Evolutionary conservation across 1,284 basidiomycete species (phyloP), one percentile per base, ranked within the genome.

Genomic region (Malassezia slooffiae): DNA sequence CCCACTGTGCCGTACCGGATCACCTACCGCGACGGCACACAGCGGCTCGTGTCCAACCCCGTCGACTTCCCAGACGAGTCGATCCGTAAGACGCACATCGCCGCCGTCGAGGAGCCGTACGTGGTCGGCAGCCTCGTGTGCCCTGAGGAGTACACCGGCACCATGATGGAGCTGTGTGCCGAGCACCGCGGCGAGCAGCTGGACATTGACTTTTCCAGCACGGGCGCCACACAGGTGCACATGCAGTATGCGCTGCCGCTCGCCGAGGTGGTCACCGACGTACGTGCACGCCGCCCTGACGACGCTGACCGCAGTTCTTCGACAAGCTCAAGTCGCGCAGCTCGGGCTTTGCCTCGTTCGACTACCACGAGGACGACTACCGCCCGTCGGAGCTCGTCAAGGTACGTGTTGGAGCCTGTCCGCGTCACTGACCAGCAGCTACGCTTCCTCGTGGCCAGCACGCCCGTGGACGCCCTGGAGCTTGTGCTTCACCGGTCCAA

Each of bases 271-370:
- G 66, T 67, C 17, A 65, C 63, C 7, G 62, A 67, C 47, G 44
- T 46, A 35, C 28, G 44, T 46, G n/a, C n/a, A n/a, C n/a, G n/a
- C n/a, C n/a, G n/a, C n/a, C n/a, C 9, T 33, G 8, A 2, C 5
- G 5, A 7, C 40, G 7, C 26, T 27, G 19, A 41, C 38, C 33
- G n/a, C 38, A 46, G 44, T 68, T 68, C 34, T 67, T 67, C 42
- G 62, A 62, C 53, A 62, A 64, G 53, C 60, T 67, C 48, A 64
- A 67, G 34, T 64, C 61, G n/a, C 60, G 62, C 40, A 61, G 58
- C 5, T 59, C 56, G 1, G 64, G 66, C 1, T 68, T 65, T 31
- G 66, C 66, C 13, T 57, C 60, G 15, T 68, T 68, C 36, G 62
- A 67, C 28, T 68, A 68, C 34, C 42, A 57, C 28, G 55, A 59